These are phyloP conservation scores for Gaillardinia entomophila DNA, from an alignment of 805 yeast genomes.

Conservation along the genomic window DNA sequence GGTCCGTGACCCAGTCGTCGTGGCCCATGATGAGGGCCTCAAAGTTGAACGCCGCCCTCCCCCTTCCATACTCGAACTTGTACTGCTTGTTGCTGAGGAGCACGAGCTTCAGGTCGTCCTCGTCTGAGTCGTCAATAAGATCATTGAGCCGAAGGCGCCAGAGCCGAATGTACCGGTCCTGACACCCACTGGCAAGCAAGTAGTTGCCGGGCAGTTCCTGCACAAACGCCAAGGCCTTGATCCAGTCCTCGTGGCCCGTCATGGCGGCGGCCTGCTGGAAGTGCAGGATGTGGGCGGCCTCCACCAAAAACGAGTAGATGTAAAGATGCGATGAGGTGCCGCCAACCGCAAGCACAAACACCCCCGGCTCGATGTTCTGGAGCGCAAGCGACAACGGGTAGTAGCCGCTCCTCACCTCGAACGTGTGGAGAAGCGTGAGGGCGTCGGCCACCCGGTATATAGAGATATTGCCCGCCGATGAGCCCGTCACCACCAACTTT, in stretches of 20 bases:
- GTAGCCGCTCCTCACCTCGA: slow-evolving; percentile 41
- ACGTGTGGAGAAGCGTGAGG: slow-evolving; percentile 14
- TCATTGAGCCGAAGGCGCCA: slow-evolving; percentile 71
- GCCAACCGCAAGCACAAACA: slow-evolving; percentile 59
- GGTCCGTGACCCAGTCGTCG: slow-evolving; percentile 92
- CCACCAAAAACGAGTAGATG: slow-evolving; percentile 42
- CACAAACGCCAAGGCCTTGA: slow-evolving; percentile 64
- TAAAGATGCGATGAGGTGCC: slow-evolving; percentile 58
- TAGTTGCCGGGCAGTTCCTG: slow-evolving; percentile 44
- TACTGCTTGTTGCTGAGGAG: slow-evolving; percentile 70
- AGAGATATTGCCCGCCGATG: slow-evolving; percentile 53
- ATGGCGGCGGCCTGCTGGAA: slow-evolving; percentile 46
- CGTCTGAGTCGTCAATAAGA: slow-evolving; percentile 50
- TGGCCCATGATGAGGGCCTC: slow-evolving; percentile 97
- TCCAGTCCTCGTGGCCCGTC: slow-evolving; percentile 96
- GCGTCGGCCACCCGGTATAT: slow-evolving; percentile 41
- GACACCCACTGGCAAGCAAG: slow-evolving; percentile 83
- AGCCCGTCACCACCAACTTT: slow-evolving; percentile 50
- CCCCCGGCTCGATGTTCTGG: slow-evolving; percentile 23
- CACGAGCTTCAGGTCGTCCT: slow-evolving; percentile 45
- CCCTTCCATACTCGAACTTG: slow-evolving; percentile 47
- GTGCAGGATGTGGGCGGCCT: slow-evolving; percentile 6
- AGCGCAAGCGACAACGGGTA: slow-evolving; percentile 38
- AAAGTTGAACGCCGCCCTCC: slow-evolving; percentile 69
- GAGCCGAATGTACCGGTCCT: slow-evolving; percentile 84